A percentile compares a stretch with the other conserved stretches of the same genome.
phyloP scores from a whole-genome alignment of 371 early-diverging fungal species.

The Mucor velutinosus region DNA sequence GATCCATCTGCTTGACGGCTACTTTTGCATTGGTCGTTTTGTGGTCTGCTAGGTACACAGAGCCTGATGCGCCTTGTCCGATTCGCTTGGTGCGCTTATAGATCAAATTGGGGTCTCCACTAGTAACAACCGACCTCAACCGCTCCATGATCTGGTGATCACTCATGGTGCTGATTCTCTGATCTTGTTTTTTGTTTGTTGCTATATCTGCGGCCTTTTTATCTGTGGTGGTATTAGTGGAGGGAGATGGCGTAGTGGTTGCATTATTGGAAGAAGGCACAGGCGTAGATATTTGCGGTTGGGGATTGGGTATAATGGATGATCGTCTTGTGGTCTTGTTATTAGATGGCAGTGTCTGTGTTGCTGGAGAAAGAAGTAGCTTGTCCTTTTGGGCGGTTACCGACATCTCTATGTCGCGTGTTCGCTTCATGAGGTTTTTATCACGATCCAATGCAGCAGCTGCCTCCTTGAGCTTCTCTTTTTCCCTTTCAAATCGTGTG shows the following conservation, averaged over 20 bases:
- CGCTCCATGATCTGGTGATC: constrained; percentile 90
- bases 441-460: constrained; percentile 29
- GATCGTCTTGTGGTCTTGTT: background rate
- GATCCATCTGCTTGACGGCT: constrained; percentile 97
- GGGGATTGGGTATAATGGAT: constrained; percentile 18
- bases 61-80: constrained; percentile 96
- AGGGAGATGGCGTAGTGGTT: background rate
- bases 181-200: constrained; percentile 40
- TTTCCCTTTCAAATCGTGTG: constrained; percentile 27
- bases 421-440: constrained; percentile 11
- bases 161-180: constrained; percentile 78
- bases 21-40: constrained; percentile 68
- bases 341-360: background rate
- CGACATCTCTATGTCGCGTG: background rate
- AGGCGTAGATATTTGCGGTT: constrained; percentile 33
- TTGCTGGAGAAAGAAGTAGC: background rate
- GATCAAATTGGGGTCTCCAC: constrained; percentile 79
- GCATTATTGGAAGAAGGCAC: constrained; percentile 20
- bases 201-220: background rate
- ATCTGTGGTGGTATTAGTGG: background rate
- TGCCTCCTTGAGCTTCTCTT: constrained; percentile 27
- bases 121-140: constrained; percentile 71
- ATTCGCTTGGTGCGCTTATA: constrained; percentile 90
- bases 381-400: background rate
- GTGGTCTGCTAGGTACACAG: constrained; percentile 85